A percentile compares a stretch with the other conserved stretches of the same genome.
Conservation (phyloP, 164 flowering plant species). For the Aristolochia fimbriata region DNA sequence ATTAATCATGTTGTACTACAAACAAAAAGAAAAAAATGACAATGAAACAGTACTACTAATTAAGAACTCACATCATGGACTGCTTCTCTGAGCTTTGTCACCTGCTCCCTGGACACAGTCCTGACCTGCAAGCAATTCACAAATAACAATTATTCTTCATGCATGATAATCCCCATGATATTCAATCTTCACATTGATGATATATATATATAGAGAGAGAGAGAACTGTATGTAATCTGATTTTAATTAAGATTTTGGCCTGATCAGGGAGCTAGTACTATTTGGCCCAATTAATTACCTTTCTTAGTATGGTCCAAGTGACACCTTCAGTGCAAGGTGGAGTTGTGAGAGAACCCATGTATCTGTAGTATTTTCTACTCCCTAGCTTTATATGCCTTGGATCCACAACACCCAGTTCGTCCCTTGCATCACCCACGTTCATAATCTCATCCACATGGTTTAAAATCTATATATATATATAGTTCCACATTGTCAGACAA, state of each 20-base stretch:
- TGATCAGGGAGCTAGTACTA: too few species aligned
- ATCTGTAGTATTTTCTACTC: constrained; percentile 16
- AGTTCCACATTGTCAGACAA: too few species aligned
- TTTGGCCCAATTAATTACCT: constrained; percentile 10
- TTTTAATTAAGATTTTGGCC: neutral
- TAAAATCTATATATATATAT: constrained; percentile 8
- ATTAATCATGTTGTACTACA: too few species aligned
- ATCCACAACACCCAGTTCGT: constrained; percentile 7
- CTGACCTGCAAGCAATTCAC: constrained; percentile 9
- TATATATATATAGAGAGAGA: too few species aligned
- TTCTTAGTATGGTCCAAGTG: constrained; percentile 16
- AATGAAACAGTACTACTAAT: too few species aligned
- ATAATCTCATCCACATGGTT: neutral
- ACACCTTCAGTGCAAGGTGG: constrained; percentile 26
- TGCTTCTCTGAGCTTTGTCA: constrained; percentile 8
- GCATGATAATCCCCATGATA: neutral
- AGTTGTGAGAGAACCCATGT: constrained; percentile 22
- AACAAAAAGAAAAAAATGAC: neutral
- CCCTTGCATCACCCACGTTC: neutral
- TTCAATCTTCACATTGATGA: neutral
- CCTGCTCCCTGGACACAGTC: constrained; percentile 14
- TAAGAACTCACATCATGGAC: constrained; percentile 13
- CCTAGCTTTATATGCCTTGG: constrained; percentile 11
- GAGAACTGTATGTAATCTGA: neutral
- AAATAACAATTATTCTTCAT: neutral